These are phyloP conservation scores for Backusella westeae DNA, from an alignment of 192 early-diverging fungal genomes.

Conservation along the genomic window DNA sequence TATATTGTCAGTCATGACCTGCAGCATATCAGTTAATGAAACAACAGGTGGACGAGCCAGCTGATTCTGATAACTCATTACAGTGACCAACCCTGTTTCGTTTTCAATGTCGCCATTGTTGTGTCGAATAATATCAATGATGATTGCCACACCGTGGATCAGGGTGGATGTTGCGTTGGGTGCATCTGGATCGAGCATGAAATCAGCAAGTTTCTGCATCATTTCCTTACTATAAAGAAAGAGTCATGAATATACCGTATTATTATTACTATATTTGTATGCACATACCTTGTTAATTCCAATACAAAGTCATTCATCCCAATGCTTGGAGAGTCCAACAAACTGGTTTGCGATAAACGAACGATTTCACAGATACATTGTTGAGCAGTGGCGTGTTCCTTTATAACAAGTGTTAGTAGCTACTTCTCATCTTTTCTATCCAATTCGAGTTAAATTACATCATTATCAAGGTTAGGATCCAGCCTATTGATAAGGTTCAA, in stretches of 20 bases:
- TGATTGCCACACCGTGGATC: constrained; percentile 92
- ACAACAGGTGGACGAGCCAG: constrained; percentile 10
- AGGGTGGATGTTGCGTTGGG: constrained; percentile 84
- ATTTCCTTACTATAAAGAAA: constrained; percentile 60
- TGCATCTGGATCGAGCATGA: constrained; percentile 81
- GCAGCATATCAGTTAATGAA: constrained; percentile 84
- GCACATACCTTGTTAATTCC: constrained; percentile 30
- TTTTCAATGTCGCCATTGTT: constrained; percentile 64
- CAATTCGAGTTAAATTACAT: constrained; percentile 46
- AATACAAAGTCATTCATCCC: constrained; percentile 34
- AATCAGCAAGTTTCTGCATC: constrained; percentile 73
- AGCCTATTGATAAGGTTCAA: constrained; percentile 72
- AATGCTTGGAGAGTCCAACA: constrained; percentile 33
- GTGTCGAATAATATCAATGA: constrained; percentile 96
- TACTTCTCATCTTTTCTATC: background rate
- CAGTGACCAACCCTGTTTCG: constrained; percentile 23
- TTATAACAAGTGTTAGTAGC: background rate
- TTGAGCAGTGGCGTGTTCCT: constrained; percentile 42
- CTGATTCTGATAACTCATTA: constrained; percentile 11
- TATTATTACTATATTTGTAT: background rate
- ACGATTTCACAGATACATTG: constrained; percentile 42
- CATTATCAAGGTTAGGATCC: constrained; percentile 77
- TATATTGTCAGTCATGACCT: constrained; percentile 76
- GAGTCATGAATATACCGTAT: background rate
- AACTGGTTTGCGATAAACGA: constrained; percentile 38